These are phyloP conservation scores for Boletus eberwhitei DNA, from an alignment of 768 basidiomycete species.

Conservation along the genomic window DNA sequence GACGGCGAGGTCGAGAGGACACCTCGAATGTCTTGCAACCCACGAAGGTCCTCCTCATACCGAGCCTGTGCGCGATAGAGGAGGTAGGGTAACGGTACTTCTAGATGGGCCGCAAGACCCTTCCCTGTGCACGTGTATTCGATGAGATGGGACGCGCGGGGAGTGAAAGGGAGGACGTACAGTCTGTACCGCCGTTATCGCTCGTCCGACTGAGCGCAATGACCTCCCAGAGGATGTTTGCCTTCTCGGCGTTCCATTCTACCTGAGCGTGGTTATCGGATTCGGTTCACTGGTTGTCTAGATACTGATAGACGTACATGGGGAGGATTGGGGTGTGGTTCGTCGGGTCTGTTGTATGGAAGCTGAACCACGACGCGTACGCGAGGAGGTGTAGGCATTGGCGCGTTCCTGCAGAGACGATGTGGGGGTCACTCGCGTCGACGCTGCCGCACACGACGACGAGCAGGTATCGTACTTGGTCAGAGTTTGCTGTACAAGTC, in stretches of 20 bases:
- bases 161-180: slow-evolving; percentile 41
- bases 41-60: slow-evolving; percentile 82
- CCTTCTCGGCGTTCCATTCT: slow-evolving; percentile 83
- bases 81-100: slow-evolving; percentile 81
- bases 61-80: slow-evolving; percentile 80
- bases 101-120: slow-evolving; percentile 72
- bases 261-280: slow-evolving; percentile 45
- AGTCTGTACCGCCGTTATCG: slow-evolving; percentile 74
- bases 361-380: slow-evolving; percentile 77
- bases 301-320: slow-evolving; percentile 44
- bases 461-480: neutral
- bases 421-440: neutral
- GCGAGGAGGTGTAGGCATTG: slow-evolving; percentile 29
- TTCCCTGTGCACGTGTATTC: slow-evolving; percentile 55
- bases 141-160: neutral
- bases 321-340: slow-evolving; percentile 62
- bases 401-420: neutral
- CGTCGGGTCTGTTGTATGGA: slow-evolving; percentile 75
- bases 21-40: slow-evolving; percentile 68
- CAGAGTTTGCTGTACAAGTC: neutral
- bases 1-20: slow-evolving; percentile 47
- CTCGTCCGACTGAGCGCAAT: slow-evolving; percentile 73
- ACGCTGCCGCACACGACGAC: neutral
- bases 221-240: slow-evolving; percentile 82
- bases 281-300: slow-evolving; percentile 5